Percentiles rank a stretch among this genome's conserved stretches.
Evolutionary conservation across 129 eudicot species (phyloP).

Genomic region (Tagetes patula): DNA sequence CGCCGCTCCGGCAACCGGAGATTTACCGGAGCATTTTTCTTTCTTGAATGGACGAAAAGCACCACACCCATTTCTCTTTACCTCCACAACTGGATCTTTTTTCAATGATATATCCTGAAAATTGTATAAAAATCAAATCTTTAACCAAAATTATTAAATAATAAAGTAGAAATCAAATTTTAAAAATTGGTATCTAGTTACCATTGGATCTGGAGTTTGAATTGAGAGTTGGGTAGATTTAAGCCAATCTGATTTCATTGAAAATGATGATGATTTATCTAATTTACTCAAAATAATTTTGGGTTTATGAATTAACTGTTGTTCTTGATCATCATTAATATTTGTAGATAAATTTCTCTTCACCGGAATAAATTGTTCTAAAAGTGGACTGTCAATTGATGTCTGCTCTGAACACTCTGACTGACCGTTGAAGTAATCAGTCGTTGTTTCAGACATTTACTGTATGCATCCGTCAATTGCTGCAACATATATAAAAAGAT

Average conservation of each 20-base stretch:
- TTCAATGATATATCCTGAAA: slow-evolving; percentile 50
- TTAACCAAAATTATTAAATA: slow-evolving; percentile 8
- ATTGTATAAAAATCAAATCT: slow-evolving; percentile 21
- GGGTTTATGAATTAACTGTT: slow-evolving; percentile 28
- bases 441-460: slow-evolving; percentile 49
- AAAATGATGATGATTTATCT: slow-evolving; percentile 37
- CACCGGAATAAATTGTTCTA: slow-evolving; percentile 81
- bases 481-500: slow-evolving; percentile 26
- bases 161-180: not conserved
- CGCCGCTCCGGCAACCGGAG: slow-evolving; percentile 30
- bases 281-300: slow-evolving; percentile 5
- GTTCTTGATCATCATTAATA: slow-evolving; percentile 52
- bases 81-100: slow-evolving; percentile 63
- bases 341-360: slow-evolving; percentile 47
- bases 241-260: slow-evolving; percentile 91
- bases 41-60: slow-evolving; percentile 88
- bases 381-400: slow-evolving; percentile 69
- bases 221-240: slow-evolving; percentile 92
- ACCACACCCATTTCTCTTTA: slow-evolving; percentile 75
- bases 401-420: slow-evolving; percentile 82
- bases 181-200: slow-evolving; percentile 14
- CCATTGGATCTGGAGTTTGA: slow-evolving; percentile 90
- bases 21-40: slow-evolving; percentile 33
- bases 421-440: slow-evolving; percentile 49
- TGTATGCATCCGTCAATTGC: slow-evolving; percentile 82